Evolutionary conservation across 768 basidiomycete genomes (phyloP), one percentile per base, ranked within the genome.

Genomic region (Omphalotus guepiniiformis): DNA sequence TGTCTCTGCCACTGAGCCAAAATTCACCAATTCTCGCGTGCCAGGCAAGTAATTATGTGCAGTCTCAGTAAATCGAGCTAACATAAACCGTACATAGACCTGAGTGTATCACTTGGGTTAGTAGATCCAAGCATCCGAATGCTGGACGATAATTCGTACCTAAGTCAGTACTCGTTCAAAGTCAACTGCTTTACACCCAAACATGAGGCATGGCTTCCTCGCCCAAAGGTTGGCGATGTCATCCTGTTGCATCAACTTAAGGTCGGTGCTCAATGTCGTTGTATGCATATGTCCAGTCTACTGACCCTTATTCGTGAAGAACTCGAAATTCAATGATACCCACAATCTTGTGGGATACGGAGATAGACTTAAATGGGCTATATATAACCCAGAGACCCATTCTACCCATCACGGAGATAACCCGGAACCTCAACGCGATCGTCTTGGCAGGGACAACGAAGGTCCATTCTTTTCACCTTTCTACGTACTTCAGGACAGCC

Each of bases 151-250:
- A 37, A 46, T 21, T 37, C 44, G 4, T 27, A 46, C 28, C 23
- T 35, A 6, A 21, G 34, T 19, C 6, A 23, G 15, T n/a, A 21
- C 35, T 35, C 34, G n/a, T 51, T 73, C 39, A 64, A 42, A 50
- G 60, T 75, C 21, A 82, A 71, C 39, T 78, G 74, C 44, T 88
- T 88, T 55, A 70, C 74, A 5, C 70, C 69, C 52, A 65, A 63
- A 39, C 54, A 76, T 51, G 30, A 55, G 19, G 66, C 74, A 44
- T 80, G 74, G 74, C 60, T 86, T 3, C 83, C 84, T 1, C 59
- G 64, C 28, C 67, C 74, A 13, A 62, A 62, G 3, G 45, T 52
- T n/a, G 76, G 77, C 1, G 75, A 83, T 48, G 56, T 84, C 18
- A 52, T 84, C 6, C 67, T 84, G 42, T 56, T 83, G 21, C 69